A percentile compares a stretch with the other conserved stretches of the same genome.
Conservation (phyloP, 2,329 filamentous ascomycete genomes). For the Cordyceps tenuipes region DNA sequence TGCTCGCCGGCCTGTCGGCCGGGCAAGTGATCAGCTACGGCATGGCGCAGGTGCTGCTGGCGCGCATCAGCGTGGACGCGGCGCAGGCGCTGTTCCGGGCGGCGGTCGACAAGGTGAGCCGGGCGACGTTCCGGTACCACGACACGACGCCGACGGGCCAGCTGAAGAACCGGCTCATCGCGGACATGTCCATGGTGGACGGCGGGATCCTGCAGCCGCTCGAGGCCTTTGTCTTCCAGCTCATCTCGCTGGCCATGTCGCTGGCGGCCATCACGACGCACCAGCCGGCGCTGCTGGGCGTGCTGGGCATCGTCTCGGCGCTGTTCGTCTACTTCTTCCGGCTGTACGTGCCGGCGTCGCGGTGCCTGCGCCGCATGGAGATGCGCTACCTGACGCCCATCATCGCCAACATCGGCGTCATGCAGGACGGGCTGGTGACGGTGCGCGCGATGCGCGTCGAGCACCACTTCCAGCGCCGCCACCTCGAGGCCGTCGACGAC, state of each 20-base stretch:
- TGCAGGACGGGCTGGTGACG: slow-evolving; percentile 77
- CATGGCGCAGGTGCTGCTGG: slow-evolving; percentile 56
- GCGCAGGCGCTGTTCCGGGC: slow-evolving; percentile 66
- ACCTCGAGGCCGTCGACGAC: slow-evolving; percentile 72
- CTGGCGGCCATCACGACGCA: slow-evolving; percentile 71
- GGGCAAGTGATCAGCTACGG: slow-evolving; percentile 52
- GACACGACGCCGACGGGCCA: slow-evolving; percentile 83
- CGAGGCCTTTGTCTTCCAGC: slow-evolving; percentile 59
- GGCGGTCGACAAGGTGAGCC: slow-evolving; percentile 65
- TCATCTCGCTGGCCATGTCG: slow-evolving; percentile 63
- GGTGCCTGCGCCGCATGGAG: slow-evolving; percentile 73
- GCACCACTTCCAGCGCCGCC: slow-evolving; percentile 67
- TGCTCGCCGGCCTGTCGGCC: slow-evolving; percentile 59
- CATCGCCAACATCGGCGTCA: slow-evolving; percentile 85
- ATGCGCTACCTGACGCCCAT: slow-evolving; percentile 84
- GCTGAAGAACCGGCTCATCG: slow-evolving; percentile 85
- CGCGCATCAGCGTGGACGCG: slow-evolving; percentile 72
- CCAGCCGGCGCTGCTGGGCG: slow-evolving; percentile 66
- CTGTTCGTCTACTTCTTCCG: slow-evolving; percentile 68
- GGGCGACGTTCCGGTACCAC: slow-evolving; percentile 82
- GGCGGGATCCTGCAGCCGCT: slow-evolving; percentile 74
- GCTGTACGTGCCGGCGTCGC: slow-evolving; percentile 72
- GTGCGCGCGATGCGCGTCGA: slow-evolving; percentile 78
- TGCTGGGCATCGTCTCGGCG: slow-evolving; percentile 59
- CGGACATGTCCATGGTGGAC: slow-evolving; percentile 83